Percentiles rank a stretch among this genome's conserved stretches.
Conservation (phyloP, 2,329 filamentous ascomycete species). For the Incumbomyces lentus region DNA sequence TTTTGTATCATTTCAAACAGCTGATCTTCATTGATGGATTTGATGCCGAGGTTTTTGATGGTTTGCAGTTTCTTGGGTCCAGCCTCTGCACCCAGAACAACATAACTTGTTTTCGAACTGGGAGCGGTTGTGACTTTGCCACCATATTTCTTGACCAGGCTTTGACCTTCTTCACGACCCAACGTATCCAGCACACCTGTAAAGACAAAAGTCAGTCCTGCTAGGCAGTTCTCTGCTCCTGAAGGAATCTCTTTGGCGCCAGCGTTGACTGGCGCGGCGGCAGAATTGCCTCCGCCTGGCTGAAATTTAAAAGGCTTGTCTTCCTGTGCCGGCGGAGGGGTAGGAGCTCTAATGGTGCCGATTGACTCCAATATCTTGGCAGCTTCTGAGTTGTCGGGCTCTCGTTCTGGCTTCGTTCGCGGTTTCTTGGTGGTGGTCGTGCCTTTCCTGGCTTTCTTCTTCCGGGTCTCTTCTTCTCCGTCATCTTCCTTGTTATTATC, state of each 20-base stretch:
- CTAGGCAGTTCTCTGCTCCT: slow-evolving; percentile 80
- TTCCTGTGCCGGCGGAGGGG: slow-evolving; percentile 63
- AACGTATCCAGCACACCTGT: slow-evolving; percentile 76
- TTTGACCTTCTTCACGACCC: slow-evolving; percentile 73
- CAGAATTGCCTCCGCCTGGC: slow-evolving; percentile 39
- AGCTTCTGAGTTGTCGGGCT: slow-evolving; percentile 58
- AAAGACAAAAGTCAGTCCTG: slow-evolving; percentile 86
- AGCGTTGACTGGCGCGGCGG: slow-evolving; percentile 52
- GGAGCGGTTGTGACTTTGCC: slow-evolving; percentile 79
- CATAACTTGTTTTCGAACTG: slow-evolving; percentile 87
- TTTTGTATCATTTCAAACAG: slow-evolving; percentile 73
- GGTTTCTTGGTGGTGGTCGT: slow-evolving; percentile 38
- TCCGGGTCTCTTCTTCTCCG: slow-evolving; percentile 35
- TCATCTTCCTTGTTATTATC: slow-evolving; percentile 12
- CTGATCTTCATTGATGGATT: slow-evolving; percentile 88
- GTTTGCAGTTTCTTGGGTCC: slow-evolving; percentile 87
- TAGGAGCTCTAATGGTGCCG: slow-evolving; percentile 69
- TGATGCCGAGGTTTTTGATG: slow-evolving; percentile 68
- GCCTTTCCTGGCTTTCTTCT: slow-evolving; percentile 36
- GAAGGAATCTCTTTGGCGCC: slow-evolving; percentile 63
- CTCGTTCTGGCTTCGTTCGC: slow-evolving; percentile 54
- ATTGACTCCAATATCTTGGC: slow-evolving; percentile 83
- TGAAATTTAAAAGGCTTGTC: slow-evolving; percentile 67
- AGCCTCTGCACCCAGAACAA: slow-evolving; percentile 82
- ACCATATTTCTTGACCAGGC: slow-evolving; percentile 82